Conservation (phyloP, 2,329 filamentous ascomycete genomes). For the Penicillium sp. region DNA sequence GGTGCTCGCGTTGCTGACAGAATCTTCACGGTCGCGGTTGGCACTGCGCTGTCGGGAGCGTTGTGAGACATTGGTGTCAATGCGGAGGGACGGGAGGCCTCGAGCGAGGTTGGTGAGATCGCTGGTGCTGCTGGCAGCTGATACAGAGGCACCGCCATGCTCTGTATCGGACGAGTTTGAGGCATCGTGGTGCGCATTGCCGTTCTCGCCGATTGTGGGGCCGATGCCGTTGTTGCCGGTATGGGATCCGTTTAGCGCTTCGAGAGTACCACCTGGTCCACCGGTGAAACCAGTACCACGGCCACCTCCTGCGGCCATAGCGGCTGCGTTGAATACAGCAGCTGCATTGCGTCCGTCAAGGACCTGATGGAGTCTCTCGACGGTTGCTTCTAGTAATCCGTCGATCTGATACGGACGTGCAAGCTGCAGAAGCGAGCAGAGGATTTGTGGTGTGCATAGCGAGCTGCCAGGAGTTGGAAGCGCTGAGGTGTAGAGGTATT, state of each 20-base stretch:
- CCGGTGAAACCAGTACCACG: slow-evolving; percentile 70
- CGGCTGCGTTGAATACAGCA: slow-evolving; percentile 95
- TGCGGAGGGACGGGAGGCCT: slow-evolving; percentile 37
- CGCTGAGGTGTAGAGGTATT: slow-evolving; percentile 90
- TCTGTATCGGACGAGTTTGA: slow-evolving; percentile 43
- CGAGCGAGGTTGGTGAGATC: slow-evolving; percentile 28
- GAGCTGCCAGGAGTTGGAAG: slow-evolving; percentile 71
- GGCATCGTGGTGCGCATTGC: slow-evolving; percentile 28
- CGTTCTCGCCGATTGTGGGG: slow-evolving; percentile 21
- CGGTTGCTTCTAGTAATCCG: slow-evolving; percentile 84
- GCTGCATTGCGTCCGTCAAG: slow-evolving; percentile 92
- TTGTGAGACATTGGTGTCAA: slow-evolving; percentile 38
- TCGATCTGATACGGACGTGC: slow-evolving; percentile 91
- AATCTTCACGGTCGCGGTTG: slow-evolving; percentile 38
- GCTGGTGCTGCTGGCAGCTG: slow-evolving; percentile 28
- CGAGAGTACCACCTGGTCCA: slow-evolving; percentile 47
- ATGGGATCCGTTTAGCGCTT: slow-evolving; percentile 41
- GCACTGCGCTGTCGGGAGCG: slow-evolving; percentile 21
- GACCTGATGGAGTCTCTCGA: slow-evolving; percentile 82
- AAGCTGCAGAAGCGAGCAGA: slow-evolving; percentile 91
- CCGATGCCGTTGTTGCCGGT: slow-evolving; percentile 24
- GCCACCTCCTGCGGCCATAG: slow-evolving; percentile 94
- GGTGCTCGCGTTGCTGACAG: slow-evolving; percentile 37
- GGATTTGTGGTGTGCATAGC: slow-evolving; percentile 87
- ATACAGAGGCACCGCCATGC: slow-evolving; percentile 29